Base-by-base conservation (phyloP, 192 early-diverging fungal genomes). In the Haplosporangium gracile region DNA sequence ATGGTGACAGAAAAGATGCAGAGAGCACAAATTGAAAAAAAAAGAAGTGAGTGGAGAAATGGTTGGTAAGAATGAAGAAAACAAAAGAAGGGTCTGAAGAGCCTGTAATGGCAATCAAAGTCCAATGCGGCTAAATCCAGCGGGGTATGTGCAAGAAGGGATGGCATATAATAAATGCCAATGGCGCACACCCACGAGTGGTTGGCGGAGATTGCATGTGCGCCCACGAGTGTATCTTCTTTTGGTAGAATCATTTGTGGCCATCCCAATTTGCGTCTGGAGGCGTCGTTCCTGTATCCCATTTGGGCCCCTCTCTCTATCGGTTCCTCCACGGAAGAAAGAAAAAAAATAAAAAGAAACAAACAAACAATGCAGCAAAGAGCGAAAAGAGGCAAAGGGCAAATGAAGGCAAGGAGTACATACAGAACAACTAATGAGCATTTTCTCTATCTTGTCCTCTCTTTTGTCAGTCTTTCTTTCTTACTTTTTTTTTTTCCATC, bases 201-300 rank as follows among this genome's bases (percentile, higher is more conserved):
- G 60, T 65, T 65, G 60, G 60, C 29, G 60, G 60, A 65, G 60
- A 29, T 65, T 65, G 60, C 60, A 32, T 65, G 60, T 15, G 26
- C 60, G 26, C 29, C 60, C 60, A 63, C 57, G 10, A 32, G 60
- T 24, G 55, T 26, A 26, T 57, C 24, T 26, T 26, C 6, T 57
- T 26, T 57, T 26, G 7, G n/a, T 57, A 65, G 60, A 29, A 32
- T 57, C 55, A 45, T 43, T 43, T 43, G 42, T 55, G 9, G 6
- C 26, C 32, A 10, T 29, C 45, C 49, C 15, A 16, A 51, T 39
- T 74, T 29, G 24, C 32, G 24, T 73, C 24, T 73, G 26, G n/a
- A 26, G 43, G 47, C 43, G 26, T 74, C 20, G 72, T 29, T 42
- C 42, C 32, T 3, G 72, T 71, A 40, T 40, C 71, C 45, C 39